These are phyloP conservation scores for Cucurbita moschata DNA, from an alignment of 306 rosid species.

Conservation along the genomic window DNA sequence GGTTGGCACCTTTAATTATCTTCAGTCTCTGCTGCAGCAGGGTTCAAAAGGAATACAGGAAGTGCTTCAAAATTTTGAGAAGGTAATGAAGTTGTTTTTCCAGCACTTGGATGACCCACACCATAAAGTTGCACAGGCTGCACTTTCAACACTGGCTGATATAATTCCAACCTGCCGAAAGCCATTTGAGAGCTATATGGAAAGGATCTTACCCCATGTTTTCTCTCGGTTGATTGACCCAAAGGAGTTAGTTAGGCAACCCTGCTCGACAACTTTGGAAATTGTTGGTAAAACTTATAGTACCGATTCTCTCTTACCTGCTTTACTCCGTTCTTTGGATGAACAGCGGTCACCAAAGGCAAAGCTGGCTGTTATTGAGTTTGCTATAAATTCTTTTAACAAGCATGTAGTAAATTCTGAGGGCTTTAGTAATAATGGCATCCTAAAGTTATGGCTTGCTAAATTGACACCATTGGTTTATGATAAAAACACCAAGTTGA, in stretches of 20 bases:
- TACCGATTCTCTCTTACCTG: constrained; percentile 81
- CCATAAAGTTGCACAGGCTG: constrained; percentile 98
- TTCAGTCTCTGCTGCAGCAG: constrained; percentile 73
- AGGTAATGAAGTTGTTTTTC: constrained; percentile 96
- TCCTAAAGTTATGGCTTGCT: constrained; percentile 86
- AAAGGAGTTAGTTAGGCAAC: constrained; percentile 85
- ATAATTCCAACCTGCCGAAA: constrained; percentile 76
- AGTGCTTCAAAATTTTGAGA: constrained; percentile 82
- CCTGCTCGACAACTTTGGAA: constrained; percentile 70
- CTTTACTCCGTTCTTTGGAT: constrained; percentile 88
- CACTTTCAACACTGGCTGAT: constrained; percentile 90
- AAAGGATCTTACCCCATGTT: constrained; percentile 91
- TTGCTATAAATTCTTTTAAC: constrained; percentile 70
- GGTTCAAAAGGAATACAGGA: constrained; percentile 89
- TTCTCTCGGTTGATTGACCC: constrained; percentile 97
- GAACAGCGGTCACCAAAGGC: constrained; percentile 99
- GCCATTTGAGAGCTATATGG: constrained; percentile 93
- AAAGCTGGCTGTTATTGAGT: constrained; percentile 93
- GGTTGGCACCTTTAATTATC: constrained; percentile 90
- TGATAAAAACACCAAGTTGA: constrained; percentile 80
- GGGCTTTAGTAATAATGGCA: constrained; percentile 78
- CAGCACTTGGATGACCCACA: constrained; percentile 99
- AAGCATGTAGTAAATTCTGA: constrained; percentile 69
- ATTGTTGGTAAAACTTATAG: constrained; percentile 77
- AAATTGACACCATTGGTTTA: constrained; percentile 80